Conservation (phyloP, 257 asterid species). For the Osmanthus fragrans region DNA sequence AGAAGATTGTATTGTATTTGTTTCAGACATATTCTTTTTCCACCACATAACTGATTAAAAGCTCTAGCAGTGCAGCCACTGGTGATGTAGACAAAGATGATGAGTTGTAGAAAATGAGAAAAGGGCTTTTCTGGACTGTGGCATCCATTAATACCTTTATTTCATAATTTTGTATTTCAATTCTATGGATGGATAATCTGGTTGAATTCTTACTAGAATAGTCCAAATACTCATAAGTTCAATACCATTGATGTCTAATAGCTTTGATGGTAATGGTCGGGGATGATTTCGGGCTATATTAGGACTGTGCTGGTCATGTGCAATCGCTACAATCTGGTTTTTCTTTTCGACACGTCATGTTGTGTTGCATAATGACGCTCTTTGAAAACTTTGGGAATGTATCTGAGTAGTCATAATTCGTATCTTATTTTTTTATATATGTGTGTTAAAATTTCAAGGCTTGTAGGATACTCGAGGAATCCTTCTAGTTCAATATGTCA, state of each 20-base stretch:
- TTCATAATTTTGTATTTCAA: not conserved
- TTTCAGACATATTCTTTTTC: slow-evolving; percentile 45
- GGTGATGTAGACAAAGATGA: not conserved
- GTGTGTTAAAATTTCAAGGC: too few relatives aligned
- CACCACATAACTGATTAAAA: slow-evolving; percentile 19
- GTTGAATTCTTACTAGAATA: not conserved
- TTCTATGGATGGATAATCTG: not conserved
- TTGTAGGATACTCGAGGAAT: too few relatives aligned
- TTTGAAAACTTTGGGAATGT: not conserved
- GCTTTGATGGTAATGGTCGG: too few relatives aligned
- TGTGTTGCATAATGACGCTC: not conserved
- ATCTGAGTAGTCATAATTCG: not conserved
- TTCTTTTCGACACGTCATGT: not conserved
- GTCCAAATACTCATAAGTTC: too few relatives aligned
- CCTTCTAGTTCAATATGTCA: too few relatives aligned
- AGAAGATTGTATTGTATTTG: slow-evolving; percentile 57
- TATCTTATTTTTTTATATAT: too few relatives aligned
- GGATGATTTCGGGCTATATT: too few relatives aligned
- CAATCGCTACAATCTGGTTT: not conserved
- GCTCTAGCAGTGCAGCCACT: slow-evolving; percentile 16
- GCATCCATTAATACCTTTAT: not conserved
- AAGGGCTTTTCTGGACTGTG: not conserved
- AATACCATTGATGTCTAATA: too few relatives aligned
- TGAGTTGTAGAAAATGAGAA: not conserved
- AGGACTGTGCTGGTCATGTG: not conserved